Base-by-base conservation (phyloP, 2,329 filamentous ascomycete genomes). In the Ophiostoma tasmaniense region DNA sequence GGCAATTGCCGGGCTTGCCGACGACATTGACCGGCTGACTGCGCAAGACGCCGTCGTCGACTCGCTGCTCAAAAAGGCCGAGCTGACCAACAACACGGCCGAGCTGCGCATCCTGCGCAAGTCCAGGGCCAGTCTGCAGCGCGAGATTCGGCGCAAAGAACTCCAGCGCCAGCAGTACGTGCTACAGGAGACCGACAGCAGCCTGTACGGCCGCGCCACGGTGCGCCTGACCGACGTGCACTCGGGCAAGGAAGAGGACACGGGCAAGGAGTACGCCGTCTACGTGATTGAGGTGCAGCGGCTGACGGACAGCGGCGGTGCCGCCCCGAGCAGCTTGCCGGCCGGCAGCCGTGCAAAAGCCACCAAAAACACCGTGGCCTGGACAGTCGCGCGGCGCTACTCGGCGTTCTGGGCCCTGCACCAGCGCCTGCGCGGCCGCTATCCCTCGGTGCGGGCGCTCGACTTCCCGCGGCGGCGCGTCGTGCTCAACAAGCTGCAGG, bases 331-430 rank as follows among this genome's bases (percentile, higher is more conserved):
- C 30, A 37, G 8, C 33, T 22, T 35, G 13, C 37, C 22, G 1
- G 28, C 6, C 17, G 33, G n/a, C 42, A 37, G 39, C 17, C 8
- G 37, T n/a, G n/a, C n/a, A n/a, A n/a, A n/a, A n/a, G n/a, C n/a
- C 11, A 14, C 33, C 8, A 64, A 22, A 20, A 64, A 64, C 39
- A 62, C 65, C 3, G 69, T 94, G 0, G 91, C 91, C 2, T 99
- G 95, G 95, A 87, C 90, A 17, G 88, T 99, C 61, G 91, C 92
- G n/a, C 87, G 94, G 69, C 87, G 95, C 73, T 99, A 99, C 77
- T 97, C 93, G 80, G 94, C 98, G 78, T 99, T 99, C 75, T 93
- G 96, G 74, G 93, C 97, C 72, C 86, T 99, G 22, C 92, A 99
- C 76, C 95, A 97, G 76, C 90, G 90, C 68, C 84, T 99, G 33